Conservation (phyloP, 768 basidiomycete species). For the Albatrellus ellisii region DNA sequence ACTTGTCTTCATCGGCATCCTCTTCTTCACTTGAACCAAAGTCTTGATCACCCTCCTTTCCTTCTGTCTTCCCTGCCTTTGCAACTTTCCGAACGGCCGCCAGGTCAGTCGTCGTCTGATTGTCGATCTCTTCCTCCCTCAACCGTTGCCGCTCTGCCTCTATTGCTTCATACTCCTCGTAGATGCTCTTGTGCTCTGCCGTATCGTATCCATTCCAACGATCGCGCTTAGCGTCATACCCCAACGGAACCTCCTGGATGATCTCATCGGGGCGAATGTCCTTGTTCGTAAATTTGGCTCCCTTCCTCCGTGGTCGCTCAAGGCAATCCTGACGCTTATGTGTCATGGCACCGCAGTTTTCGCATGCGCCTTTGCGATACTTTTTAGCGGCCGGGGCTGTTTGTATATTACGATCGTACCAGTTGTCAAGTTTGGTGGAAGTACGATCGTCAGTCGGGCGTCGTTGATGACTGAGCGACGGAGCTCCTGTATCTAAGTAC, state of each 20-base stretch:
- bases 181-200: conserved; percentile 70
- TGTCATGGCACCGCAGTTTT: conserved; percentile 96
- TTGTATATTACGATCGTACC: conserved; percentile 82
- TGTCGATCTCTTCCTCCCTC: conserved; percentile 96
- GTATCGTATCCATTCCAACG: conserved; percentile 98
- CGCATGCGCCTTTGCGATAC: conserved; percentile 95
- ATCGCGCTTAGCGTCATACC: conserved; percentile 92
- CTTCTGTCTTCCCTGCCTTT: conserved; percentile 71
- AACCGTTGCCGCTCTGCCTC: conserved; percentile 85
- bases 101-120: conserved; percentile 86
- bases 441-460: conserved; percentile 45
- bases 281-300: conserved; percentile 85
- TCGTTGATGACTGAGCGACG: conserved; percentile 91
- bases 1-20: conserved; percentile 94
- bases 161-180: conserved; percentile 89
- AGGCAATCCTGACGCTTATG: conserved; percentile 88
- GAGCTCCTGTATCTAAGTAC: conserved; percentile 92
- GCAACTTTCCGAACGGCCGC: conserved; percentile 91
- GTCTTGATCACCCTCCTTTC: conserved; percentile 66
- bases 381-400: conserved; percentile 91
- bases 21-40: conserved; percentile 97
- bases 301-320: conserved; percentile 92
- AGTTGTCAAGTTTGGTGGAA: conserved; percentile 62
- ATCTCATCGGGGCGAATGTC: conserved; percentile 89
- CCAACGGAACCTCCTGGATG: conserved; percentile 60